phyloP scores from a whole-genome alignment of 441 rosid genomes.

The Erodium moschatum region DNA sequence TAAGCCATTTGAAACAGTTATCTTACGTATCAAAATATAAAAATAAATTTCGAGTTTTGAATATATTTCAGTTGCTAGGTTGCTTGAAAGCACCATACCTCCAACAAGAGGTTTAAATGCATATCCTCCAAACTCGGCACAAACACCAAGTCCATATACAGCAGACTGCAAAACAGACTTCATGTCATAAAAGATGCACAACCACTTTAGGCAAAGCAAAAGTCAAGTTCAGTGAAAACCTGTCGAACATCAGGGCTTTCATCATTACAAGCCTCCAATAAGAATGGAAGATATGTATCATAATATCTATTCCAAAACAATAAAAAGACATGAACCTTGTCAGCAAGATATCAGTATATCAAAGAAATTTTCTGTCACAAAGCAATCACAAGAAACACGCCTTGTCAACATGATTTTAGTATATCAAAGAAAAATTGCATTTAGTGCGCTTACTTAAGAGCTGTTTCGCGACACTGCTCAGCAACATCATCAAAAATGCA shows the following conservation, averaged over 20 bases:
- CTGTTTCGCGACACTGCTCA: conserved; percentile 90
- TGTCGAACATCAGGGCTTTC: no score
- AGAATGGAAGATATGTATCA: conserved; percentile 88
- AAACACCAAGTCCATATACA: conserved; percentile 97
- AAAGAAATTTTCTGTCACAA: no score
- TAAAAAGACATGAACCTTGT: conserved; percentile 15
- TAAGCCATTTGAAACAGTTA: conserved; percentile 26
- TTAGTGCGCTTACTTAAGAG: conserved; percentile 60
- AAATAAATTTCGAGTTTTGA: not conserved
- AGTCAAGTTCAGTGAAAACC: conserved; percentile 30
- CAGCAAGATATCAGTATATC: conserved; percentile 4
- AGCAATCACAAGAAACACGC: no score
- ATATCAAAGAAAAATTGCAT: not conserved
- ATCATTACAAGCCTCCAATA: conserved; percentile 96
- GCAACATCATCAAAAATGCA: no score
- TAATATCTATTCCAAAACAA: conserved; percentile 55
- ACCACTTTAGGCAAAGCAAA: not conserved
- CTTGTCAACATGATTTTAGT: no score
- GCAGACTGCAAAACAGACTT: conserved; percentile 60
- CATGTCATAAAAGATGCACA: conserved; percentile 15
- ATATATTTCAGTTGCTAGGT: not conserved
- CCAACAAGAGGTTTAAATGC: conserved; percentile 89
- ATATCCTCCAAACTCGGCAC: conserved; percentile 95
- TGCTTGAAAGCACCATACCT: conserved; percentile 37
- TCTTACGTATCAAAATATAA: conserved; percentile 2